Percentiles rank a stretch among this genome's conserved stretches.
phyloP scores from a whole-genome alignment of 192 early-diverging fungal species.

The Linnemannia hyalina region DNA sequence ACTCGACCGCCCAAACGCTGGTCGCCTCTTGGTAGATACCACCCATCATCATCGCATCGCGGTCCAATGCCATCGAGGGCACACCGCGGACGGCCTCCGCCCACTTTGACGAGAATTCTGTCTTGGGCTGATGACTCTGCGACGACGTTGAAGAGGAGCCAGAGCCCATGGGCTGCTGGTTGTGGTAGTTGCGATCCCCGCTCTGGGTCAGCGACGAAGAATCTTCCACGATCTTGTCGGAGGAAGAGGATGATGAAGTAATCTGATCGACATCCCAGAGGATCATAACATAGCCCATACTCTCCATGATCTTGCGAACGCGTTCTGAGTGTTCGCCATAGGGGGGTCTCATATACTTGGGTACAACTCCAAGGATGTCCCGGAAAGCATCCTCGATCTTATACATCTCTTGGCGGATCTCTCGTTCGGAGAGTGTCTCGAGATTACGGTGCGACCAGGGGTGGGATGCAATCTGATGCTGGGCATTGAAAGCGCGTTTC shows the following conservation, averaged over 20 bases:
- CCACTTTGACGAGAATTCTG: slow-evolving; percentile 42
- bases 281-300: slow-evolving; percentile 43
- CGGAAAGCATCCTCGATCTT: slow-evolving; percentile 65
- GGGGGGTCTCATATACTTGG: slow-evolving; percentile 72
- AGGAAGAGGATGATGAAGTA: background rate
- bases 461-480: slow-evolving; percentile 74
- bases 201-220: background rate
- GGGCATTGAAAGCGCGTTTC: slow-evolving; percentile 47
- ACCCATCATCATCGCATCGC: slow-evolving; percentile 44
- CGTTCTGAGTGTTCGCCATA: slow-evolving; percentile 50
- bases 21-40: slow-evolving; percentile 52
- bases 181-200: background rate
- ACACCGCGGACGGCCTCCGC: slow-evolving; percentile 52
- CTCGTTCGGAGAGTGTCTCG: slow-evolving; percentile 53
- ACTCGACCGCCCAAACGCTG: slow-evolving; percentile 45
- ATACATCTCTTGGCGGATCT: slow-evolving; percentile 62
- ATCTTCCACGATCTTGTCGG: background rate
- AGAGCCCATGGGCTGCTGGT: slow-evolving; percentile 13
- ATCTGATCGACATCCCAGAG: slow-evolving; percentile 56
- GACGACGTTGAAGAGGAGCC: background rate
- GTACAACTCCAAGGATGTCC: slow-evolving; percentile 64
- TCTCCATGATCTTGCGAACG: slow-evolving; percentile 35
- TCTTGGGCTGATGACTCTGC: slow-evolving; percentile 10
- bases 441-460: slow-evolving; percentile 69
- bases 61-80: slow-evolving; percentile 17